Percentiles rank a stretch among this genome's conserved stretches.
These are phyloP conservation scores for Thelephora terrestris DNA, from an alignment of 1,284 basidiomycete genomes.

Conservation along the genomic window DNA sequence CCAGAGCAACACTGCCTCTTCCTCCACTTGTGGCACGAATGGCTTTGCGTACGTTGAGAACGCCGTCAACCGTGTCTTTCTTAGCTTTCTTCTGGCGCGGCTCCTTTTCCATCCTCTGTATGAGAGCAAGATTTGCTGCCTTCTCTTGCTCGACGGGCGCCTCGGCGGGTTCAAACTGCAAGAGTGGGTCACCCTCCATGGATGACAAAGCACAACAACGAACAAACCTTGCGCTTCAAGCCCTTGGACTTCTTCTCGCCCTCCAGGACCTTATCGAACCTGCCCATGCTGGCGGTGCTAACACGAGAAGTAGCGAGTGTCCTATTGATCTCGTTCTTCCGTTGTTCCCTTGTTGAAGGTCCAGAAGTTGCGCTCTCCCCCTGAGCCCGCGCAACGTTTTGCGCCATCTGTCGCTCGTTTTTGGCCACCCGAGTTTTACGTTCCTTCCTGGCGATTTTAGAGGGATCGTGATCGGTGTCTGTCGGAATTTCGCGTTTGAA, in stretches of 20 bases:
- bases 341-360: slow-evolving; percentile 22
- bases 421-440: slow-evolving; percentile 78
- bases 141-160: slow-evolving; percentile 58
- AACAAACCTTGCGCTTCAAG: slow-evolving; percentile 82
- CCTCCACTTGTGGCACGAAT: slow-evolving; percentile 70
- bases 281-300: slow-evolving; percentile 91
- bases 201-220: background rate
- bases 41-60: slow-evolving; percentile 82
- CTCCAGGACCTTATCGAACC: slow-evolving; percentile 81
- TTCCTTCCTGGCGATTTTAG: slow-evolving; percentile 61
- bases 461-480: slow-evolving; percentile 76
- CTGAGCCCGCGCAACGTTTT: slow-evolving; percentile 65
- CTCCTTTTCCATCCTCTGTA: slow-evolving; percentile 70
- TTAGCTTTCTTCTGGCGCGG: slow-evolving; percentile 31
- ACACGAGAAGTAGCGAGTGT: slow-evolving; percentile 72
- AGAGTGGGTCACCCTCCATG: slow-evolving; percentile 4
- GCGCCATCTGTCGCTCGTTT: slow-evolving; percentile 75
- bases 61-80: slow-evolving; percentile 41
- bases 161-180: slow-evolving; percentile 76
- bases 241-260: slow-evolving; percentile 87
- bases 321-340: slow-evolving; percentile 70
- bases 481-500: background rate
- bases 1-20: slow-evolving; percentile 49
- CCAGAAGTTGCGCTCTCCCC: slow-evolving; percentile 25
- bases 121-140: slow-evolving; percentile 60